Conservation (phyloP, 2,329 filamentous ascomycete species). For the Pestalotiopsis sp. region DNA sequence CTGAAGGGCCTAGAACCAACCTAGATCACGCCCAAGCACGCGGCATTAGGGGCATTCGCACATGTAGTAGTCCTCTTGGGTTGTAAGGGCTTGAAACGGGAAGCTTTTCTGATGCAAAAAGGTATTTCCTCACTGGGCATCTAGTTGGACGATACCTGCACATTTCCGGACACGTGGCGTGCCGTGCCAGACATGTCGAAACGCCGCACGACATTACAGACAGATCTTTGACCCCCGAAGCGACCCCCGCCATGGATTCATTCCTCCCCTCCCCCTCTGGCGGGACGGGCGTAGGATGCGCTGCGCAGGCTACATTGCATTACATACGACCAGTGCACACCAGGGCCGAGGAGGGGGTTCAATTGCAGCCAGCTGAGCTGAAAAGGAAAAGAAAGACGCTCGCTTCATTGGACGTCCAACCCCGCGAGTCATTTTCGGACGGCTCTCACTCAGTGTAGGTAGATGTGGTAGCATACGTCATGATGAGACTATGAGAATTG, state of each 20-base stretch:
- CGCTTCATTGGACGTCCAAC: neutral
- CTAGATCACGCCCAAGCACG: neutral
- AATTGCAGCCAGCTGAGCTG: neutral
- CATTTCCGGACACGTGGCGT: neutral
- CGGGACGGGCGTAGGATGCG: too few species aligned
- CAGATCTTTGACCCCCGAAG: too few species aligned
- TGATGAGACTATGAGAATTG: neutral
- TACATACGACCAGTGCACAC: too few species aligned
- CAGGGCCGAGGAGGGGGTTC: neutral
- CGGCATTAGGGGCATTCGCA: neutral
- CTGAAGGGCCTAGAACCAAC: neutral
- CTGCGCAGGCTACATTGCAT: too few species aligned
- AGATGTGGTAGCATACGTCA: neutral
- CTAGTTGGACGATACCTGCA: neutral
- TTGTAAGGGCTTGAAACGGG: neutral
- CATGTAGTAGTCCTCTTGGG: neutral
- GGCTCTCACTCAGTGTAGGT: neutral
- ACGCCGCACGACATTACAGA: neutral
- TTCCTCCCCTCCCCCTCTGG: too few species aligned
- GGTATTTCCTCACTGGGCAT: neutral
- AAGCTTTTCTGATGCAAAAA: neutral
- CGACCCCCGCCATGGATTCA: too few species aligned
- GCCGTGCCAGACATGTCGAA: neutral
- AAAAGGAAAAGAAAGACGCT: neutral
- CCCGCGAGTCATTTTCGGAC: neutral